These are phyloP conservation scores for Parasitella parasitica DNA, from an alignment of 371 early-diverging fungal genomes.

Conservation along the genomic window DNA sequence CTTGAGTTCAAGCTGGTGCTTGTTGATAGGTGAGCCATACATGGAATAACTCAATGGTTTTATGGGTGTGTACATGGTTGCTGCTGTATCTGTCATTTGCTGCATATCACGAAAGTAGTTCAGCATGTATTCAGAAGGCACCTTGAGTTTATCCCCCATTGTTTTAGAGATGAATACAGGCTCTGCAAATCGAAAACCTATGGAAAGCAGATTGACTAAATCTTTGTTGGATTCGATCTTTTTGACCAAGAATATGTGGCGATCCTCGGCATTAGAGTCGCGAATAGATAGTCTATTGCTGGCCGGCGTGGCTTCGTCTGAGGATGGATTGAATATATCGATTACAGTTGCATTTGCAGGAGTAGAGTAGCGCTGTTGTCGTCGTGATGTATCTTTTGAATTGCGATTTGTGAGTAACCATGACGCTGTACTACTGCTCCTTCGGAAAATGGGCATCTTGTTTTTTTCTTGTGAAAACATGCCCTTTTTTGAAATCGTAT, in stretches of 20 bases:
- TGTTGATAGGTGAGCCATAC: neutral
- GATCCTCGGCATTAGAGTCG: conserved; percentile 26
- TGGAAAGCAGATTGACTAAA: conserved; percentile 24
- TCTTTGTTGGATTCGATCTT: conserved; percentile 23
- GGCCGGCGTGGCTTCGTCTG: neutral
- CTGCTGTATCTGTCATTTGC: conserved; percentile 18
- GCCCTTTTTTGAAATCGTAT: conserved; percentile 20
- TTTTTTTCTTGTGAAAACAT: conserved; percentile 12
- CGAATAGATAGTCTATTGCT: neutral
- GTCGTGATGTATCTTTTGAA: neutral
- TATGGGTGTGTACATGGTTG: neutral
- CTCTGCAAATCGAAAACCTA: conserved; percentile 46
- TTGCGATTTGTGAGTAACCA: neutral
- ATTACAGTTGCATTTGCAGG: conserved; percentile 15
- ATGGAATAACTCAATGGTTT: neutral
- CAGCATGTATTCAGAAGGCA: conserved; percentile 40
- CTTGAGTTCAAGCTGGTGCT: neutral
- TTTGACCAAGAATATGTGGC: conserved; percentile 39
- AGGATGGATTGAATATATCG: conserved; percentile 9
- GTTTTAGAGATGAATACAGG: conserved; percentile 38
- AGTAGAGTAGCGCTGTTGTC: neutral
- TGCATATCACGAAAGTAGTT: conserved; percentile 38
- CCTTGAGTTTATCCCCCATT: conserved; percentile 35
- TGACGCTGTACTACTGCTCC: conserved; percentile 8
- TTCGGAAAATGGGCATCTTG: neutral